Percentiles rank a stretch among this genome's conserved stretches.
These are phyloP conservation scores for Solanum pimpinellifolium DNA, from an alignment of 257 asterid genomes.

Conservation along the genomic window DNA sequence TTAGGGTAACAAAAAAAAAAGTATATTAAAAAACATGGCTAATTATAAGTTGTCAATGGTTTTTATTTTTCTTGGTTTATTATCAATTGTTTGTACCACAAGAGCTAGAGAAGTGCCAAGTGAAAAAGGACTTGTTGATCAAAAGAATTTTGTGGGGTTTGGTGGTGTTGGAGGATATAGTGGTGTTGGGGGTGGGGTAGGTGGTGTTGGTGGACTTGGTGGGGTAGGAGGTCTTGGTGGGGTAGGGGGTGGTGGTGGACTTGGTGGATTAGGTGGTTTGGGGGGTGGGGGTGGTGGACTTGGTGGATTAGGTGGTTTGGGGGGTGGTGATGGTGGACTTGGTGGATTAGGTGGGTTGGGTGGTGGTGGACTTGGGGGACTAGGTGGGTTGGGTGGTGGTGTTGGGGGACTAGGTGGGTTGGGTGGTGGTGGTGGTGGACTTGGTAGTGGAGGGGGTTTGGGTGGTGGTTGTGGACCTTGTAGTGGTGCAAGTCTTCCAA, in stretches of 20 bases:
- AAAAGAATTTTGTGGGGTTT: constrained; percentile 22
- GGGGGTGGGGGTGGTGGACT: neutral
- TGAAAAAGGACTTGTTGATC: constrained; percentile 17
- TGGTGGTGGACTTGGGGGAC: neutral
- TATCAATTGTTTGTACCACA: constrained; percentile 3
- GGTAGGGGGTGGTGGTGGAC: neutral
- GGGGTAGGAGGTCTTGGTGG: neutral
- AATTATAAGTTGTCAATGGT: constrained; percentile 1
- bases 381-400: constrained; percentile 9
- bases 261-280: neutral
- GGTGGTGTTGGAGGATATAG: constrained; percentile 10
- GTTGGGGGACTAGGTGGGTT: neutral
- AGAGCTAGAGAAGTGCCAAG: constrained; percentile 25
- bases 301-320: neutral
- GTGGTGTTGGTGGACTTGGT: neutral
- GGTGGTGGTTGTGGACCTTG: constrained; percentile 7
- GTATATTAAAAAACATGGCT: constrained; percentile 2
- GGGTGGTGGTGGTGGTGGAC: constrained; percentile 5
- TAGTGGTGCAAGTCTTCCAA: neutral
- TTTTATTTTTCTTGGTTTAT: constrained; percentile 7
- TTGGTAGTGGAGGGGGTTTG: neutral
- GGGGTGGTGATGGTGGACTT: neutral
- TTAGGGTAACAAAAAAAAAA: neutral
- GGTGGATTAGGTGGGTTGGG: neutral
- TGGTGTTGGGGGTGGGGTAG: neutral